Evolutionary conservation across 2,329 filamentous ascomycete genomes (phyloP).

Genomic region (Cercospora sp.): DNA sequence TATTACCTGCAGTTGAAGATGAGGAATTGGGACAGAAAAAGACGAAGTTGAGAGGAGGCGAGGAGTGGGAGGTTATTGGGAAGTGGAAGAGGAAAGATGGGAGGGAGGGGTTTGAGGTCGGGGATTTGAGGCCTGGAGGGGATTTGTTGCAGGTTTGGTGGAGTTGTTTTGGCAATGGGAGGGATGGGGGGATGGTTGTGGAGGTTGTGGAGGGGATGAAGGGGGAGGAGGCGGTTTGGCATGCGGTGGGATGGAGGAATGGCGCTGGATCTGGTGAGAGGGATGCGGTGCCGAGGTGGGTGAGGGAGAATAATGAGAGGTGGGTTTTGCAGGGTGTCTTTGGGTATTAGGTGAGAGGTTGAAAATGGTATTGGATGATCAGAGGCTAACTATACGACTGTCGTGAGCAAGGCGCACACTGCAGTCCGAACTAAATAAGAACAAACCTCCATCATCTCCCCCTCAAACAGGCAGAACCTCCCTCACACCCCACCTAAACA

Average conservation of each 20-base stretch:
- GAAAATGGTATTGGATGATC: background rate
- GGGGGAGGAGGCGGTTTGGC: background rate
- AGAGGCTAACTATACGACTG: too few species aligned
- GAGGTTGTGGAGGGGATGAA: background rate
- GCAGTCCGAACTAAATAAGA: too few species aligned
- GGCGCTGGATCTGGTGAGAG: background rate
- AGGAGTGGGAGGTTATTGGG: slow-evolving; percentile 4
- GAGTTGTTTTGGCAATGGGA: background rate
- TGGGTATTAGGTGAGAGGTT: background rate
- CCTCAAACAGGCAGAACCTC: background rate
- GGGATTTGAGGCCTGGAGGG: background rate
- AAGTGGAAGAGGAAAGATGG: background rate
- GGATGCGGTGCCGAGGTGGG: background rate
- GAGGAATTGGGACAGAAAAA: background rate
- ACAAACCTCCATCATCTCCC: too few species aligned
- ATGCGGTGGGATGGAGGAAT: background rate
- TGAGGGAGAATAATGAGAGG: background rate
- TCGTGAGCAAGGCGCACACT: too few species aligned
- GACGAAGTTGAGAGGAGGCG: background rate
- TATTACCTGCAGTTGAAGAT: background rate
- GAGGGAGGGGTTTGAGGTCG: background rate
- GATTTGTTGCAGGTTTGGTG: slow-evolving; percentile 1
- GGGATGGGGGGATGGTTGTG: background rate
- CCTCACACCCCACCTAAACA: background rate
- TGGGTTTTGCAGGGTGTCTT: background rate